phyloP scores from a whole-genome alignment of 2,329 filamentous ascomycete species.

The Colletotrichum musicola region DNA sequence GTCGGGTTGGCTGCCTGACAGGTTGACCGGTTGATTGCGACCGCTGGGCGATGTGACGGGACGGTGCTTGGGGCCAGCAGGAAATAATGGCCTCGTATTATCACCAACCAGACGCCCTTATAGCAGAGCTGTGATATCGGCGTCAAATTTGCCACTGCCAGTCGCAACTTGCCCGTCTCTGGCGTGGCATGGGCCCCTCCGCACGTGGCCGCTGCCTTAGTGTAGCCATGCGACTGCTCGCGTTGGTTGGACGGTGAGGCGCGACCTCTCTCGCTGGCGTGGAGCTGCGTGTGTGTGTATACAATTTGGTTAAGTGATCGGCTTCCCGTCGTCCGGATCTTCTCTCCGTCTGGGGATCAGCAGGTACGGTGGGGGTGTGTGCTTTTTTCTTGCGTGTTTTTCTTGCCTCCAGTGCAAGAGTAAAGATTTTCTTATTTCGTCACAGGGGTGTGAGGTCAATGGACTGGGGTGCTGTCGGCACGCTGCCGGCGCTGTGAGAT shows the following conservation, averaged over 20 bases:
- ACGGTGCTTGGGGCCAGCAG: background rate
- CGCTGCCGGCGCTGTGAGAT: too few species aligned
- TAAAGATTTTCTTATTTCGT: background rate
- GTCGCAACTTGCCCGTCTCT: background rate
- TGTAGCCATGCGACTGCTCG: conserved; percentile 10
- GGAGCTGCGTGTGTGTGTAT: background rate
- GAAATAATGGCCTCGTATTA: conserved; percentile 6
- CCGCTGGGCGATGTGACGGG: conserved; percentile 10
- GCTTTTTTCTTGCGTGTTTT: background rate
- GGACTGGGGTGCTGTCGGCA: too few species aligned
- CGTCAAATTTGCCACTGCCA: conserved; percentile 7
- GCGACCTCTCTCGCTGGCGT: too few species aligned
- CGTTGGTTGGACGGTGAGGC: background rate
- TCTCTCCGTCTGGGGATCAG: conserved; percentile 13
- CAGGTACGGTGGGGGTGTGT: background rate
- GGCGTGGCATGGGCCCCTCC: background rate
- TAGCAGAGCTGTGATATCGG: conserved; percentile 9
- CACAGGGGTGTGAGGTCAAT: too few species aligned
- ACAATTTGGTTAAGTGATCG: conserved; percentile 16
- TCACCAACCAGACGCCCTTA: background rate
- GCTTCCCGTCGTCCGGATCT: conserved; percentile 30
- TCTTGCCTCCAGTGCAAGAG: background rate
- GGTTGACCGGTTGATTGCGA: conserved; percentile 8
- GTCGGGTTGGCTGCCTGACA: background rate
- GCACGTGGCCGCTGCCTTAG: conserved; percentile 23